Evolutionary conservation across 2,329 filamentous ascomycete genomes (phyloP), one percentile per base, ranked within the genome.

Genomic region (Xylogone sp.): DNA sequence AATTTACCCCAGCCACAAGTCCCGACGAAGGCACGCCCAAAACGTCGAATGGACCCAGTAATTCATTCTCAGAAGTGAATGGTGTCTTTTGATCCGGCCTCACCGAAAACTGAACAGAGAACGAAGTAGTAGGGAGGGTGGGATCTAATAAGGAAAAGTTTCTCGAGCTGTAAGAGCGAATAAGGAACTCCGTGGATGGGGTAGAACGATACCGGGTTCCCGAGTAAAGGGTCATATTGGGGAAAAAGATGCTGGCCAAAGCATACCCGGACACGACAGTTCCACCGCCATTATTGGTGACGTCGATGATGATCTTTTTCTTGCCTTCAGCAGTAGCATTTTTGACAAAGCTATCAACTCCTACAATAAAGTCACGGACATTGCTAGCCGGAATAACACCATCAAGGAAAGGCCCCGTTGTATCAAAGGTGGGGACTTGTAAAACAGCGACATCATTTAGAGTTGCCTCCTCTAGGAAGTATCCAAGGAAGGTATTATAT

Each of bases 241-340:
- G 80, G 68, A 80, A 78, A 0, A 83, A 69, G 62, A 39, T 39
- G n/a, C 34, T 78, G 68, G 85, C 84, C 21, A 86, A 71, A 60
- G 84, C 82, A 56, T 82, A 83, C 16, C 79, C 82, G 18, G 78
- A 73, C 6, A 82, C 62, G 44, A 85, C 77, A 13, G 73, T 75
- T 21, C 83, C 82, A 42, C 83, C 83, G 2, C 75, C 77, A 57
- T 86, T 86, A 45, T 72, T 73, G 3, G 73, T 75, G 5, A 85
- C 66, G 56, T 85, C 82, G 24, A 86, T 69, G 10, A 86, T 75
- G 0, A 86, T 73, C 63, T 81, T 82, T 44, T 74, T 82, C 68
- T 82, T 84, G 51, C 76, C 77, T 1, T 71, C 73, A 9, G 71
- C 69, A 51, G 72, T 71, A 31, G 60, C 63, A 21, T 55, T 21